Conservation (phyloP, 495 filamentous ascomycete species). For the Aspergillus biplanus region DNA sequence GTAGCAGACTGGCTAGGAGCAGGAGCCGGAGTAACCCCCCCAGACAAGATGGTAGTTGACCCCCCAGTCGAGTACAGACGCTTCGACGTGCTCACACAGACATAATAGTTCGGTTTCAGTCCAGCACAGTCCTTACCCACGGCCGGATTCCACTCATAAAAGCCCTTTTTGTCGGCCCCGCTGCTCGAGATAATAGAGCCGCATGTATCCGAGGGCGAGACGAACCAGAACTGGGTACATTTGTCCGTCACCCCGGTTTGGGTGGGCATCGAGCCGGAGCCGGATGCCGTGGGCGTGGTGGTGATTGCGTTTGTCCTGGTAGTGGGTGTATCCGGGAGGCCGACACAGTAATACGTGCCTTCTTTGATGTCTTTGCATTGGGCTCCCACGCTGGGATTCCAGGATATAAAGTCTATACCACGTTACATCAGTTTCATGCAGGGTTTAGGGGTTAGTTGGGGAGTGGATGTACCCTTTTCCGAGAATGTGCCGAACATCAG, state of each 20-base stretch:
- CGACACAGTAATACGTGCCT: not conserved
- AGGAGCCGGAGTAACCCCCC: not conserved
- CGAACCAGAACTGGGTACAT: not conserved
- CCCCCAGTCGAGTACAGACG: constrained; percentile 1
- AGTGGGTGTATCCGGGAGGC: not conserved
- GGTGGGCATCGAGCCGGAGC: not conserved
- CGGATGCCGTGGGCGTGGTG: not conserved
- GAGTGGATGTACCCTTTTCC: not conserved
- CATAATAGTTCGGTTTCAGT: not conserved
- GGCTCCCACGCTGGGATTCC: not conserved
- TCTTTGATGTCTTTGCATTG: not conserved
- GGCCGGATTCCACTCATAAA: not conserved
- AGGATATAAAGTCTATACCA: not conserved
- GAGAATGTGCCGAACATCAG: constrained; percentile 1
- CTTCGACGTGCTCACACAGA: constrained; percentile 1
- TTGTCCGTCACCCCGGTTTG: not conserved
- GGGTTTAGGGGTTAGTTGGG: not conserved
- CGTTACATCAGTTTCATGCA: not conserved
- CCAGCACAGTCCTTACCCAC: not conserved
- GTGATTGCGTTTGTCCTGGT: not conserved
- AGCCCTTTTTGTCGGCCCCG: not conserved
- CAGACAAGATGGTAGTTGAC: not conserved
- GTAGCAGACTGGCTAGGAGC: not conserved
- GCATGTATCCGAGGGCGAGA: not conserved
- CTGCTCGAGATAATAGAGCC: not conserved